A percentile compares a stretch with the other conserved stretches of the same genome.
These are phyloP conservation scores for Phytophthora cactorum DNA, from an alignment of 352 stramenopile species.

Conservation along the genomic window DNA sequence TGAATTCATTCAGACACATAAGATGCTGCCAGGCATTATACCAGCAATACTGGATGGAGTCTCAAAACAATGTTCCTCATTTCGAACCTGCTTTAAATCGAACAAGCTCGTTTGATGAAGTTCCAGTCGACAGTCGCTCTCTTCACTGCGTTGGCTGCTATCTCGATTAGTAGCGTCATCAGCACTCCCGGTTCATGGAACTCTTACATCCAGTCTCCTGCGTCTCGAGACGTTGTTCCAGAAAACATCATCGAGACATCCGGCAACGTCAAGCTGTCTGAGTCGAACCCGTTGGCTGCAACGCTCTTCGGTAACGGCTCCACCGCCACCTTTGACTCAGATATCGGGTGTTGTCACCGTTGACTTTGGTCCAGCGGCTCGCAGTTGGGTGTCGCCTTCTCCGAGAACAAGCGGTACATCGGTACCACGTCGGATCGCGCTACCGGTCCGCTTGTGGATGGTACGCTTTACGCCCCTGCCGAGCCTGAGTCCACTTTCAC, in stretches of 20 bases:
- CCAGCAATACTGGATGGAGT: too few species aligned
- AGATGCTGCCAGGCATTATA: too few species aligned
- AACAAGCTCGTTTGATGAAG: conserved; percentile 5
- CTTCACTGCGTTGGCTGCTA: not conserved
- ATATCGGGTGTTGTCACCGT: conserved; percentile 21
- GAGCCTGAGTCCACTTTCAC: conserved; percentile 29
- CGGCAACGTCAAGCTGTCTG: conserved; percentile 1
- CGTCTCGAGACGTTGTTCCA: conserved; percentile 17
- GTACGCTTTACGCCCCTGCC: conserved; percentile 35
- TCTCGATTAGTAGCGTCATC: not conserved
- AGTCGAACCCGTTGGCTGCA: conserved; percentile 10
- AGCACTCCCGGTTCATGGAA: conserved; percentile 12
- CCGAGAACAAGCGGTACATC: conserved; percentile 37
- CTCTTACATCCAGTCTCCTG: conserved; percentile 28
- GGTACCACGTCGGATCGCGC: conserved; percentile 38
- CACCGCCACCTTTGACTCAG: conserved; percentile 37
- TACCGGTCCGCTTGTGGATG: conserved; percentile 28
- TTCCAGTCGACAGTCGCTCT: not conserved
- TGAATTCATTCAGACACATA: too few species aligned
- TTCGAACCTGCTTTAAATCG: not conserved
- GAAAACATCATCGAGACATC: conserved; percentile 14
- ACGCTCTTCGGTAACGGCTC: conserved; percentile 33
- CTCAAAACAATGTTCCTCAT: not conserved
- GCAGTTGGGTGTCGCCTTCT: conserved; percentile 35
- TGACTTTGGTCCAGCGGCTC: conserved; percentile 29